A percentile compares a stretch with the other conserved stretches of the same genome.
These are phyloP conservation scores for Trichosporon sp. DNA, from an alignment of 1,284 basidiomycete species.

Conservation along the genomic window DNA sequence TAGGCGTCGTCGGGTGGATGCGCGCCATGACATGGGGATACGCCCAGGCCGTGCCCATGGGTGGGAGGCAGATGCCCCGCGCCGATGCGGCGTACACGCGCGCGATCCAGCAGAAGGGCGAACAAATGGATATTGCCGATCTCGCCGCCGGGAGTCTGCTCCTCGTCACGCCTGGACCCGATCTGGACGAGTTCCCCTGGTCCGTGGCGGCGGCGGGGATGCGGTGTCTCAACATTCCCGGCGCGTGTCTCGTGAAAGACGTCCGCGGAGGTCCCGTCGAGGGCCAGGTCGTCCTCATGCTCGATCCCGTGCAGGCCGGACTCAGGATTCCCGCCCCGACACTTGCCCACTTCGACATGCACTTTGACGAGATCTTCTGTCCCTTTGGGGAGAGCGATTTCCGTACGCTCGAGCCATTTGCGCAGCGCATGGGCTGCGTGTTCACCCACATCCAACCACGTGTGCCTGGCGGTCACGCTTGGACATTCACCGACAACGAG, in stretches of 20 bases:
- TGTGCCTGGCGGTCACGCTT: neutral
- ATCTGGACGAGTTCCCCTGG: neutral
- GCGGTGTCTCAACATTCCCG: neutral
- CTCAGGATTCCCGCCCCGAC: neutral
- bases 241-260: neutral
- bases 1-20: neutral
- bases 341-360: neutral
- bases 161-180: neutral
- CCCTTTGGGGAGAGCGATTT: neutral
- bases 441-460: neutral
- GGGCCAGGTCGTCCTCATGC: neutral
- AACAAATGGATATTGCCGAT: neutral
- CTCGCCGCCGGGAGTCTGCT: neutral
- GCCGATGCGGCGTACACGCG: neutral
- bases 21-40: neutral
- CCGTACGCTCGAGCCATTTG: neutral
- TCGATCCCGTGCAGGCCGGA: neutral
- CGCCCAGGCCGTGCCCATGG: neutral
- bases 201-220: neutral
- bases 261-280: neutral
- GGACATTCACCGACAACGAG: neutral
- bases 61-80: neutral
- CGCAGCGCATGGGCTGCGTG: neutral
- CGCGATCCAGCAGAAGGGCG: neutral
- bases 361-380: neutral